These are phyloP conservation scores for Prunus yedoensis DNA, from an alignment of 331 rosid genomes.

Conservation along the genomic window DNA sequence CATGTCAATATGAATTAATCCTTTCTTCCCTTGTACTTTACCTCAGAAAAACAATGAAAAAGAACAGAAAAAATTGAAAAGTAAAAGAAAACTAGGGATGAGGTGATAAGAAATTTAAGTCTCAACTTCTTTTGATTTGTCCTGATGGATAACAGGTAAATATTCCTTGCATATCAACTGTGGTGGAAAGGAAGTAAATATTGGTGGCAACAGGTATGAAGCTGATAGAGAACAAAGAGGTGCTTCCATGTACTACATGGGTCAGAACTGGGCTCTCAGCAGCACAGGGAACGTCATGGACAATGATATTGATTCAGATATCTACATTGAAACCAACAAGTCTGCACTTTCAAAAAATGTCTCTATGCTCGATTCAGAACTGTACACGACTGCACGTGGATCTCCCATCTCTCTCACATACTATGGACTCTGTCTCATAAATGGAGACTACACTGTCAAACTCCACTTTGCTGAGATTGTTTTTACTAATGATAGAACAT, in stretches of 20 bases:
- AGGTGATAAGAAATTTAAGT: neutral
- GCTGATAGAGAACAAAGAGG: constrained; percentile 76
- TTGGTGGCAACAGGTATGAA: constrained; percentile 43
- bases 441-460: constrained; percentile 67
- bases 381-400: constrained; percentile 69
- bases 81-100: no score
- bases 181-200: constrained; percentile 70
- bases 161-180: constrained; percentile 75
- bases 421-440: constrained; percentile 81
- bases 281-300: constrained; percentile 94
- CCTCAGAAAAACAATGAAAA: no score
- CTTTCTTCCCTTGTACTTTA: no score
- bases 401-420: constrained; percentile 89
- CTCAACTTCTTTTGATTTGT: neutral
- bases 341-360: constrained; percentile 51
- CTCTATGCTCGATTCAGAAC: constrained; percentile 37
- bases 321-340: constrained; percentile 54
- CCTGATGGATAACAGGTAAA: constrained; percentile 40
- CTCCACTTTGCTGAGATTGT: constrained; percentile 94
- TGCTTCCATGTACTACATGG: constrained; percentile 58
- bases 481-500: constrained; percentile 56
- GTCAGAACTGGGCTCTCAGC: constrained; percentile 78
- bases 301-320: constrained; percentile 72
- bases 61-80: no score
- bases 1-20: no score